These are phyloP conservation scores for Ustilago esculenta DNA, from an alignment of 1,284 basidiomycete species.

Conservation along the genomic window DNA sequence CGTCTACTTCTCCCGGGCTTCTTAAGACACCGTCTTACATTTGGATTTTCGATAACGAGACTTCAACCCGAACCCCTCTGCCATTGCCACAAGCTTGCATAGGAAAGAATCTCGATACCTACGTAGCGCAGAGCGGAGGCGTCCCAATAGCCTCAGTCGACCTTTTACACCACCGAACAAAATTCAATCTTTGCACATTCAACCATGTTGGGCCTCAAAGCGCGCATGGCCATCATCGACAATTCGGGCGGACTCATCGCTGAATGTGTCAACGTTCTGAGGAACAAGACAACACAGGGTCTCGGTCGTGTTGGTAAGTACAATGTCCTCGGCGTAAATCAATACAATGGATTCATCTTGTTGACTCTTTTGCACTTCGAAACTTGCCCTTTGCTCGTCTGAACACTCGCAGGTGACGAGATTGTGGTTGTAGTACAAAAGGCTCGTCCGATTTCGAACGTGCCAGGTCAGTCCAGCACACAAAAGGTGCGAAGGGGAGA, in stretches of 20 bases:
- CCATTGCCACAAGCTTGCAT: no score
- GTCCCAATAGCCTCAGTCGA: no score
- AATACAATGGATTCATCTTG: no score
- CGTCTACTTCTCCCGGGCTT: slow-evolving; percentile 1
- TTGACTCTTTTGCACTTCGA: slow-evolving; percentile 1
- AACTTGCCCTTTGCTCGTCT: slow-evolving; percentile 68
- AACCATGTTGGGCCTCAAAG: slow-evolving; percentile 66
- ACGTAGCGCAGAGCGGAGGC: no score
- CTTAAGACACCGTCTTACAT: slow-evolving; percentile 7
- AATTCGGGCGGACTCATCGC: slow-evolving; percentile 96
- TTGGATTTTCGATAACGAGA: slow-evolving; percentile 16
- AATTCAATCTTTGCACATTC: no score
- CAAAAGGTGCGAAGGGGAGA: slow-evolving; percentile 83
- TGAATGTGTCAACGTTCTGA: slow-evolving; percentile 96
- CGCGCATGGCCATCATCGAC: slow-evolving; percentile 80
- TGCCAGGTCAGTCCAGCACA: slow-evolving; percentile 69
- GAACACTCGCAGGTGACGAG: slow-evolving; percentile 79
- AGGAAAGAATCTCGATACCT: no score
- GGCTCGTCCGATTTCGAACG: slow-evolving; percentile 78
- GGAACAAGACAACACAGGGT: slow-evolving; percentile 85
- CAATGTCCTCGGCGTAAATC: no score
- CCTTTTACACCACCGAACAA: no score
- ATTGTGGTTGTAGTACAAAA: slow-evolving; percentile 95
- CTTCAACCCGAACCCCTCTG: no score
- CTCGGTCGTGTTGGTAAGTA: slow-evolving; percentile 74